These are phyloP conservation scores for Chlamydomonas asymmetrica DNA, from an alignment of 139 green algal species.

Conservation along the genomic window DNA sequence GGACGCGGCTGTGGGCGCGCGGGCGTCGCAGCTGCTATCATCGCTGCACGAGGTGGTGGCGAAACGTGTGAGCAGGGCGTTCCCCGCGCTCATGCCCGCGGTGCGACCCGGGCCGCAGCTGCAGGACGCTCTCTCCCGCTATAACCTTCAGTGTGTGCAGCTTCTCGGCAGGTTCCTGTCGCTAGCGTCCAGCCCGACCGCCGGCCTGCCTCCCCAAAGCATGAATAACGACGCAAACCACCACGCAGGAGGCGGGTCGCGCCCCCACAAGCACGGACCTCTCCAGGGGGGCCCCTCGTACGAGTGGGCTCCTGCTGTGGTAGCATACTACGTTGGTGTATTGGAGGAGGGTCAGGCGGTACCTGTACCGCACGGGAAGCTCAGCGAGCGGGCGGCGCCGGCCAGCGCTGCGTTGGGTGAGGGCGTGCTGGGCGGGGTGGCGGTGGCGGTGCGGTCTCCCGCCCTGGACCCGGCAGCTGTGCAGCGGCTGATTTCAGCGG, in stretches of 20 bases:
- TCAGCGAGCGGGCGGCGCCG: conserved; percentile 3
- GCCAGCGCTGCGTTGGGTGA: too few relatives aligned
- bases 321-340: conserved; percentile 30
- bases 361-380: conserved; percentile 9
- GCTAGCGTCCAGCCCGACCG: too few relatives aligned
- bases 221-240: too few relatives aligned
- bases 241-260: neutral
- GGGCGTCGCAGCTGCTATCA: neutral
- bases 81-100: conserved; percentile 38
- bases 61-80: conserved; percentile 32
- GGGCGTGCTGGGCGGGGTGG: conserved; percentile 25
- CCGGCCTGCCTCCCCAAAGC: too few relatives aligned
- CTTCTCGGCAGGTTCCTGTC: conserved; percentile 52
- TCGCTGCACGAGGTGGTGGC: conserved; percentile 24
- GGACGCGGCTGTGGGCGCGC: neutral
- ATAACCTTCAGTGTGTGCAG: conserved; percentile 58
- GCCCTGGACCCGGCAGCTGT: neutral
- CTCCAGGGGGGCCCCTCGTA: neutral
- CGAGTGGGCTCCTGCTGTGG: conserved; percentile 17
- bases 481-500: conserved; percentile 26
- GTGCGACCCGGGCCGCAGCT: conserved; percentile 16
- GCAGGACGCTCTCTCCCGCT: conserved; percentile 44
- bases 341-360: conserved; percentile 30
- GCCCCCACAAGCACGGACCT: neutral
- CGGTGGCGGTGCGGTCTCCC: conserved; percentile 1